Percentiles rank a stretch among this genome's conserved stretches.
Conservation (phyloP, 192 early-diverging fungal genomes). For the Helicostylum pulchrum region DNA sequence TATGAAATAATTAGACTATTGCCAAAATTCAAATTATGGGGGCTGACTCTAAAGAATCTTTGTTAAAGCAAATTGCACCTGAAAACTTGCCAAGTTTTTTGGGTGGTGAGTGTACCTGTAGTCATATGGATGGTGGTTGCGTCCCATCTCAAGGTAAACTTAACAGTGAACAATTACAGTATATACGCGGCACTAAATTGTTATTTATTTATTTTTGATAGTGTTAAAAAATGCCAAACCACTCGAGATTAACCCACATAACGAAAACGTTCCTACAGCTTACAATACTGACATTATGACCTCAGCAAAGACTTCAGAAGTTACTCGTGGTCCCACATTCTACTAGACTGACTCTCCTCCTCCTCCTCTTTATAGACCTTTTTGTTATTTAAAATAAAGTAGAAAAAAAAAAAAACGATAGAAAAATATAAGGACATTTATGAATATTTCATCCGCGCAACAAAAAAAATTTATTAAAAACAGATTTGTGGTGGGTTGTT, state of each 20-base stretch:
- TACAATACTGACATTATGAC: slow-evolving; percentile 33
- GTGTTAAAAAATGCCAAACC: slow-evolving; percentile 28
- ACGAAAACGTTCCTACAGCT: slow-evolving; percentile 24
- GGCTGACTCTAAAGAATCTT: slow-evolving; percentile 50
- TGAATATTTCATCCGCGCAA: too few species aligned
- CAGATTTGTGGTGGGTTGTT: too few species aligned
- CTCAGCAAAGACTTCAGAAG: slow-evolving; percentile 16
- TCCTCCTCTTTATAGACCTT: too few species aligned
- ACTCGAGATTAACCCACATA: slow-evolving; percentile 10
- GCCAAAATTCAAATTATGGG: slow-evolving; percentile 65
- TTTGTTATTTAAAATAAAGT: too few species aligned
- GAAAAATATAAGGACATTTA: too few species aligned
- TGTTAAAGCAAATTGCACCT: slow-evolving; percentile 61
- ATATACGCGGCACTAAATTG: background rate
- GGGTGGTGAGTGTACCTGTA: slow-evolving; percentile 70
- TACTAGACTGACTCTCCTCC: background rate
- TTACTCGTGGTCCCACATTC: slow-evolving; percentile 7
- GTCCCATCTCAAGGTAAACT: slow-evolving; percentile 39
- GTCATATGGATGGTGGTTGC: slow-evolving; percentile 71
- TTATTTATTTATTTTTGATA: slow-evolving; percentile 5
- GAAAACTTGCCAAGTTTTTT: slow-evolving; percentile 69
- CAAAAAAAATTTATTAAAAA: too few species aligned
- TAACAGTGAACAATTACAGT: background rate
- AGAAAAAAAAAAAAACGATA: background rate
- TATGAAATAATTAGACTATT: slow-evolving; percentile 33